Evolutionary conservation across 2,329 filamentous ascomycete species (phyloP), one percentile per base, ranked within the genome.

Genomic region (Clarireedia paspali): DNA sequence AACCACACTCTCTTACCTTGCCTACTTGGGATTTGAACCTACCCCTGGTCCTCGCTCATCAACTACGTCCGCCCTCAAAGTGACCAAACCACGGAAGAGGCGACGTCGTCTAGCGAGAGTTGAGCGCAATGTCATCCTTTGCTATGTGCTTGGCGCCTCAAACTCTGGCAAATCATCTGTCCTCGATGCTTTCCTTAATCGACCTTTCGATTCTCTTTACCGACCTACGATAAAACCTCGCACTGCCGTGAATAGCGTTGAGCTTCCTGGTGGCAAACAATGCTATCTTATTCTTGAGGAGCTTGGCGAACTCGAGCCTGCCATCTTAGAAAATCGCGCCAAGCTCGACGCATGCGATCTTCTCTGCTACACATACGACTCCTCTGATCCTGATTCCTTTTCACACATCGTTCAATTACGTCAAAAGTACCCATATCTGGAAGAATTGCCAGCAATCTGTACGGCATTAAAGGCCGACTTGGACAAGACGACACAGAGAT

Each of bases 221-320:
- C 87, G 88, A 59, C 94, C 94, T 0, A 99, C 94, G 2, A 97
- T 99, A 70, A 94, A 96, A 67, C 91, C 94, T 2, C 87, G 90
- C 10, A 88, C 89, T 4, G 91, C 91, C 0, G 94, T 99, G 62
- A 97, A 99, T 70, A 96, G 89, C 57, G 94, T 99, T 17, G 94
- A 99, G 69, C 81, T 99, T 1, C 91, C 90, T 47, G 94, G 94
- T 9, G 94, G 94, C 51, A 96, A 95, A 70, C 94, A 99, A 72
- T 95, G 91, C 70, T 97, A 99, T 68, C 79, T 99, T 36, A 97
- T 99, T 57, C 78, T 97, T 24, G 89, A 96, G 67, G 94, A 99
- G 72, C 84, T 97, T 0, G 94, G 94, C 36, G 91, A 97, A 71
- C 77, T 96, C n/a, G 94, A 97, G 70, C 88, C 90, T 0, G 94